phyloP scores from a whole-genome alignment of 805 yeast genomes.

The Yamadazyma kitorensis region DNA sequence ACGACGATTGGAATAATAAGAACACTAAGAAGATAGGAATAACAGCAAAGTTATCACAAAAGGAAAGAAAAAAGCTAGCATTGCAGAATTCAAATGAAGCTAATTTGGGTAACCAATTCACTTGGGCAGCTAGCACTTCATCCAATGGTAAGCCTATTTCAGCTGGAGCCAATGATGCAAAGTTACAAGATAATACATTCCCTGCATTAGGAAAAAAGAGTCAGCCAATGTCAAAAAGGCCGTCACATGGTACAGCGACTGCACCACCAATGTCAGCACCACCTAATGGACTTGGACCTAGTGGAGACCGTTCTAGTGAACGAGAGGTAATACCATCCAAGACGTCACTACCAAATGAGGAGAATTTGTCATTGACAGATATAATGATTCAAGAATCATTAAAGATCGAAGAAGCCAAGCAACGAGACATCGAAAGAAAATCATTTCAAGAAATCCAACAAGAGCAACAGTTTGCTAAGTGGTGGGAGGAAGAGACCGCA shows the following conservation, averaged over 20 bases:
- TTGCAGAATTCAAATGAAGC: background rate
- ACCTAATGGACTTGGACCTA: background rate
- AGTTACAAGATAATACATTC: background rate
- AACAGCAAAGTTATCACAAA: slow-evolving; percentile 51
- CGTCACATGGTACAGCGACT: background rate
- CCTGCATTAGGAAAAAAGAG: slow-evolving; percentile 1
- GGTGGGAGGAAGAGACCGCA: slow-evolving; percentile 86
- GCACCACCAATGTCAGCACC: background rate
- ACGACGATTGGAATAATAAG: slow-evolving; percentile 10
- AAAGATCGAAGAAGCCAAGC: slow-evolving; percentile 28
- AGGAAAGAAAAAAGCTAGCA: slow-evolving; percentile 50
- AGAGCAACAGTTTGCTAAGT: slow-evolving; percentile 79
- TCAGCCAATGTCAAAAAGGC: background rate
- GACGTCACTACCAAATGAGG: too few relatives aligned
- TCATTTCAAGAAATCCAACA: slow-evolving; percentile 70
- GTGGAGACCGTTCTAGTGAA: background rate
- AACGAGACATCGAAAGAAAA: slow-evolving; percentile 28
- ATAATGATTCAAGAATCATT: slow-evolving; percentile 47
- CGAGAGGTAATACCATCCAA: too few relatives aligned
- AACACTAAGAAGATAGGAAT: slow-evolving; percentile 33
- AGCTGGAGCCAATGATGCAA: background rate
- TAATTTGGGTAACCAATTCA: slow-evolving; percentile 3
- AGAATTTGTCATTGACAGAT: slow-evolving; percentile 43
- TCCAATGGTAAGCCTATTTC: background rate
- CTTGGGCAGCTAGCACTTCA: background rate